These are phyloP conservation scores for Suillus alpinus DNA, from an alignment of 768 basidiomycete species.

Conservation along the genomic window DNA sequence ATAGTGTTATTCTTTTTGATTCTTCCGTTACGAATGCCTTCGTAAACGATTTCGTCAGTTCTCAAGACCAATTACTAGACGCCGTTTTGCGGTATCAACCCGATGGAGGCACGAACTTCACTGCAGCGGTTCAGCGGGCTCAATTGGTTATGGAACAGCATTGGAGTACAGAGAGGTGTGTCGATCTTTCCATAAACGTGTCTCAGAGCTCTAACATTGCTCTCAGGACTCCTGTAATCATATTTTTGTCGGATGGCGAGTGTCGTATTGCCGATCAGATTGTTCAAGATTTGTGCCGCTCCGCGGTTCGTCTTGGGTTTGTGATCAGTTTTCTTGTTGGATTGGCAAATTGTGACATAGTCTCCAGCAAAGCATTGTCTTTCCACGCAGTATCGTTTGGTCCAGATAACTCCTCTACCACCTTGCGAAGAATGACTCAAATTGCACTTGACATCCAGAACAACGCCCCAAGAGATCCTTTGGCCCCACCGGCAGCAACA, in stretches of 20 bases:
- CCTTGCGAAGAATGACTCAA: slow-evolving; percentile 48
- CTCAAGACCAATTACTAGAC: slow-evolving; percentile 43
- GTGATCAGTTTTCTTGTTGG: neutral
- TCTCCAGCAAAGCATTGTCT: slow-evolving; percentile 48
- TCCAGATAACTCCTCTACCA: slow-evolving; percentile 15
- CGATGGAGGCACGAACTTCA: slow-evolving; percentile 42
- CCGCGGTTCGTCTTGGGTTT: slow-evolving; percentile 45
- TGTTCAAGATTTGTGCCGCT: slow-evolving; percentile 40
- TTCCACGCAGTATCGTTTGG: slow-evolving; percentile 64
- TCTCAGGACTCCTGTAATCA: slow-evolving; percentile 41
- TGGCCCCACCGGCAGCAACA: slow-evolving; percentile 28
- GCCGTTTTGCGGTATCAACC: slow-evolving; percentile 32
- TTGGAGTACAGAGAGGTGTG: slow-evolving; percentile 53
- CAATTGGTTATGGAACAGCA: slow-evolving; percentile 38
- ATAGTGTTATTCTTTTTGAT: slow-evolving; percentile 52
- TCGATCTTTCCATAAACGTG: neutral
- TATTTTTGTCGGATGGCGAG: slow-evolving; percentile 57
- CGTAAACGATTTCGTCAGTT: slow-evolving; percentile 45
- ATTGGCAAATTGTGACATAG: neutral
- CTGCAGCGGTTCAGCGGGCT: slow-evolving; percentile 35
- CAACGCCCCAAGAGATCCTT: slow-evolving; percentile 39
- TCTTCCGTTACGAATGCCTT: slow-evolving; percentile 20
- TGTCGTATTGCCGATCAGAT: slow-evolving; percentile 35
- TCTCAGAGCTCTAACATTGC: neutral
- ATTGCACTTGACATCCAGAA: slow-evolving; percentile 50